Evolutionary conservation across 306 rosid genomes (phyloP), one percentile per base, ranked within the genome.

Genomic region (Dryas drummondii): DNA sequence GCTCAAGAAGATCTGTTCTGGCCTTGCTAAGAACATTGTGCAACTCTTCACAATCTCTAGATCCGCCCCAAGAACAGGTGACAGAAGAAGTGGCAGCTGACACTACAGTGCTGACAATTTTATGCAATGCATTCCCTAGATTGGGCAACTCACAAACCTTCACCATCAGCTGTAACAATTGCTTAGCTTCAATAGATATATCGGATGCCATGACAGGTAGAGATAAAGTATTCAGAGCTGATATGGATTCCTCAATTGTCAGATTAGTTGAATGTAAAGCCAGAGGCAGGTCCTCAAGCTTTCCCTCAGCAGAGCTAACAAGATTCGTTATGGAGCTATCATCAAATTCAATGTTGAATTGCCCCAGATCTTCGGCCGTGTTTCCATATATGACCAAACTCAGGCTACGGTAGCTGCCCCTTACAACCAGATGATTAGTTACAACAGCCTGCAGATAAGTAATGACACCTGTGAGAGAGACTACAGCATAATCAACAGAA

Each of bases 341-440:
- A 90, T 82, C 92, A 76, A 92, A 85, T 71, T 90, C 99, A 65
- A 94, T 92, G 88, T 90, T 94, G 77, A 96, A 89, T 81, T 96
- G 99, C 73, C 99, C 99, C 79, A 96, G 84, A 82, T 92, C 99
- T 87, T 90, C 99, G 7, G 98, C 97, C 8, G 98, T 96, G 83
- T 96, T 90, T 74, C 98, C 99, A 81, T 96, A 96, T 78, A 92
- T 87, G 73, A 92, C 93, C 86, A 96, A 82, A 81, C 93, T 96
- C 82, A 96, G 84, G 83, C 99, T 92, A 78, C 99, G 96, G 78
- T 92, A 96, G 82, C 98, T 96, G 52, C 98, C 99, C 82, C 99
- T 86, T 48, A 96, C 99, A 85, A 96, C 93, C 79, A 96, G 86
- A 85, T 96, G 99, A 82, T 86, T 92, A 62, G 98, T 89, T 65